Percentiles rank a stretch among this genome's conserved stretches.
These are phyloP conservation scores for Choiromyces venosus DNA, from an alignment of 495 filamentous ascomycete genomes.

Conservation along the genomic window DNA sequence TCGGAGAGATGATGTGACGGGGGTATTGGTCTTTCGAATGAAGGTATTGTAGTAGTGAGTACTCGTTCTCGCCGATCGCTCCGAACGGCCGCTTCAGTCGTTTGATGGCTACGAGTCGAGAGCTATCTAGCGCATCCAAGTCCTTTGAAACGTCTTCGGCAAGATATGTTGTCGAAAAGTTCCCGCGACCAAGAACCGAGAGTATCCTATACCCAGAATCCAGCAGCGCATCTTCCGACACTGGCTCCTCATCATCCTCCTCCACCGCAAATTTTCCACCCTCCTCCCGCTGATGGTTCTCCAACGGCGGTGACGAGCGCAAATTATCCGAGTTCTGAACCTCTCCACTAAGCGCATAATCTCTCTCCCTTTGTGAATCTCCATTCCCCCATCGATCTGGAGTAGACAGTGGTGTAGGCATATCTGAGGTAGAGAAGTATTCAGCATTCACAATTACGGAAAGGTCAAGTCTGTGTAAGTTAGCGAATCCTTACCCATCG, in stretches of 20 bases:
- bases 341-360: not conserved
- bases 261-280: not conserved
- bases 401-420: constrained; percentile 8
- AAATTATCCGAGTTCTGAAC: not conserved
- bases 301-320: not conserved
- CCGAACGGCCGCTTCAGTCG: constrained; percentile 22
- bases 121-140: constrained; percentile 18
- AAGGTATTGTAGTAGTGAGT: constrained; percentile 29
- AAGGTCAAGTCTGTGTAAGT: not conserved
- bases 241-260: not conserved
- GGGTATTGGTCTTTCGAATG: constrained; percentile 17
- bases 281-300: not conserved
- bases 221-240: constrained; percentile 22
- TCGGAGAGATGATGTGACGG: constrained; percentile 30
- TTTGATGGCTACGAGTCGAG: constrained; percentile 28
- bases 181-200: constrained; percentile 27
- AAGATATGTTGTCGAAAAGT: constrained; percentile 36
- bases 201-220: constrained; percentile 23
- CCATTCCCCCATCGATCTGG: not conserved
- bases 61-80: constrained; percentile 36
- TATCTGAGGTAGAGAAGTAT: constrained; percentile 1
- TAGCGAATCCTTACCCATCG: not conserved
- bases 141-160: constrained; percentile 19
- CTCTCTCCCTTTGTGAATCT: not conserved
- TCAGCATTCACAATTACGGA: not conserved